phyloP scores from a whole-genome alignment of 106 monocot species.

The Ottelia alismoides region DNA sequence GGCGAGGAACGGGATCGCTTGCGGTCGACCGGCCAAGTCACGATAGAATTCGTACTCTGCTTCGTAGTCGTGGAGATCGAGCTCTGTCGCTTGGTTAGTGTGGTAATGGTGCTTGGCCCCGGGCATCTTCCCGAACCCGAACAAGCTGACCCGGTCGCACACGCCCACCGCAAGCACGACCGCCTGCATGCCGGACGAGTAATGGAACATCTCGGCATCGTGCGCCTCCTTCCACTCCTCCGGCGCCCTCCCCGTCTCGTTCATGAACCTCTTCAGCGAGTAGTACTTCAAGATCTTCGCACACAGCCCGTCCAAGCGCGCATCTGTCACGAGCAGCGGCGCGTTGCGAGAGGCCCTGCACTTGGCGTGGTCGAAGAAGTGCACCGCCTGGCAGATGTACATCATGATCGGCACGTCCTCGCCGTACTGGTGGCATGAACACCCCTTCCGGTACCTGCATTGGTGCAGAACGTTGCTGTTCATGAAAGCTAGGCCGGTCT shows the following conservation, averaged over 20 bases:
- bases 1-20: slow-evolving; percentile 31
- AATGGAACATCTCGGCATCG: no score
- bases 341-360: slow-evolving; percentile 26
- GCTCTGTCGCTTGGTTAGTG: no score
- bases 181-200: no score
- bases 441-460: no score
- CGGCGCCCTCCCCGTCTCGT: no score
- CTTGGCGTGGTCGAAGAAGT: slow-evolving; percentile 28
- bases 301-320: slow-evolving; percentile 39
- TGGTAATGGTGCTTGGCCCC: slow-evolving; percentile 60
- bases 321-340: slow-evolving; percentile 33
- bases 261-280: no score
- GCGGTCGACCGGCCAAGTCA: slow-evolving; percentile 20
- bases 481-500: slow-evolving; percentile 37
- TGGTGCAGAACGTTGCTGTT: no score
- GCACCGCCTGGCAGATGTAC: slow-evolving; percentile 45
- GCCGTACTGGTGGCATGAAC: slow-evolving; percentile 43
- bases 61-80: no score
- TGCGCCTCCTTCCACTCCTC: no score
- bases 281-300: slow-evolving; percentile 28
- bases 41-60: no score
- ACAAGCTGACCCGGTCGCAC: slow-evolving; percentile 31
- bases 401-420: slow-evolving; percentile 24
- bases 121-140: slow-evolving; percentile 67
- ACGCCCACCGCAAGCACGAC: slow-evolving; percentile 38